Evolutionary conservation across 306 rosid species (phyloP).

Genomic region (Citrullus mucosospermus): DNA sequence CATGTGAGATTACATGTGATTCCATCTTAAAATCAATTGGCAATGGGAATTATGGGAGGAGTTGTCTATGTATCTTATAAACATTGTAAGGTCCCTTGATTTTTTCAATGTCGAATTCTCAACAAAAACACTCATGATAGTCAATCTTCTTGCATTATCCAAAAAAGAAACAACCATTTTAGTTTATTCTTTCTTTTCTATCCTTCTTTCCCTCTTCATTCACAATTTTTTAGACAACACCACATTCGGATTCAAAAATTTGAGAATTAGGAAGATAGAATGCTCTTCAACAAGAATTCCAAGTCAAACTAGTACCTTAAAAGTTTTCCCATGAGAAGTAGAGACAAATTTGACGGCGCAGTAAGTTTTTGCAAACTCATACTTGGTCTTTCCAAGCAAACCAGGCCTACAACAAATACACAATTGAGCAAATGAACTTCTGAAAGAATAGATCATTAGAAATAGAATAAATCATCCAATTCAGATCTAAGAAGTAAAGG

Average conservation of each 20-base stretch:
- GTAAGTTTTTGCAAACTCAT: conserved; percentile 72
- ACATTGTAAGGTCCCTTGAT: no score
- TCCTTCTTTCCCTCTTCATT: neutral
- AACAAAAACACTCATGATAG: neutral
- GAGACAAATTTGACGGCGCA: conserved; percentile 46
- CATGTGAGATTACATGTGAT: no score
- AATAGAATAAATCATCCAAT: neutral
- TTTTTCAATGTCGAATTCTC: no score
- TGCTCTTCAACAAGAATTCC: neutral
- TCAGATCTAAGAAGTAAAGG: conserved; percentile 12
- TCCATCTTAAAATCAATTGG: no score
- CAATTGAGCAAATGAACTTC: conserved; percentile 9
- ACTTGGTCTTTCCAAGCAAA: conserved; percentile 67
- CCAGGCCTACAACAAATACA: conserved; percentile 65
- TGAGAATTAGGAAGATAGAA: neutral
- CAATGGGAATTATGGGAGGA: no score
- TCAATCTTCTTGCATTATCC: neutral
- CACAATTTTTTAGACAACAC: neutral
- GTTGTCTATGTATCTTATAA: no score
- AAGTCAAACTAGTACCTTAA: conserved; percentile 38
- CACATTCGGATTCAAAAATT: neutral
- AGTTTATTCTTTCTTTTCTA: neutral
- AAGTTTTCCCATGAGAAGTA: conserved; percentile 51
- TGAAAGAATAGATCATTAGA: neutral
- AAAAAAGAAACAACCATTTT: neutral